These are phyloP conservation scores for Picochlorum sp. DNA, from an alignment of 139 green algal species.

Conservation along the genomic window DNA sequence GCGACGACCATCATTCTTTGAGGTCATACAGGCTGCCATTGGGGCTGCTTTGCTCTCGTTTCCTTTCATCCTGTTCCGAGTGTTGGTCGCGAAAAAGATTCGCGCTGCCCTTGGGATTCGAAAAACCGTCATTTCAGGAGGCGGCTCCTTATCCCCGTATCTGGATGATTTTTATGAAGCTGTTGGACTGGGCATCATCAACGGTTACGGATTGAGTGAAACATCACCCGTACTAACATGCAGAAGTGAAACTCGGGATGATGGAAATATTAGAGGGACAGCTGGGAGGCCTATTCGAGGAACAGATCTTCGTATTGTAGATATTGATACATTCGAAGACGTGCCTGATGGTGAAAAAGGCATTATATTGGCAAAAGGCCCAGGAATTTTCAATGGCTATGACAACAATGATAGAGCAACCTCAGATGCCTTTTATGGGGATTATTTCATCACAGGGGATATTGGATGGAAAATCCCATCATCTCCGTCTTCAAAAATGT, in stretches of 20 bases:
- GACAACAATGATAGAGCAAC: conserved; percentile 48
- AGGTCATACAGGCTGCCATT: conserved; percentile 41
- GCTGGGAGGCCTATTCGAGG: conserved; percentile 68
- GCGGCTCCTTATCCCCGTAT: conserved; percentile 69
- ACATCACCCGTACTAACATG: conserved; percentile 83
- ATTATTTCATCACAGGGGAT: conserved; percentile 82
- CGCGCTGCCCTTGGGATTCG: conserved; percentile 45
- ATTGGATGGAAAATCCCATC: conserved; percentile 61
- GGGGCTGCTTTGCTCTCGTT: conserved; percentile 49
- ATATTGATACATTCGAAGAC: conserved; percentile 48
- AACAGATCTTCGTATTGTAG: conserved; percentile 75
- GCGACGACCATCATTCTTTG: conserved; percentile 9
- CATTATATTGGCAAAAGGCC: conserved; percentile 67
- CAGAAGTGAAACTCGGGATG: conserved; percentile 17
- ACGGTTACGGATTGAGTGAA: conserved; percentile 90
- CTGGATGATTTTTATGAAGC: conserved; percentile 87
- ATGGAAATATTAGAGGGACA: conserved; percentile 63
- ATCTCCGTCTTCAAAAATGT: conserved; percentile 53
- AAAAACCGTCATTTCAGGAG: conserved; percentile 64
- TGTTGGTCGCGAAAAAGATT: conserved; percentile 55
- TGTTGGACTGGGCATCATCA: conserved; percentile 72
- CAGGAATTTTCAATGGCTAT: conserved; percentile 67
- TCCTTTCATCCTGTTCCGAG: conserved; percentile 38
- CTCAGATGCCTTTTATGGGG: conserved; percentile 45
- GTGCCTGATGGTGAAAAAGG: conserved; percentile 59